A percentile compares a stretch with the other conserved stretches of the same genome.
Evolutionary conservation across 805 yeast species (phyloP).

Genomic region (Yamadazyma akitaensis): DNA sequence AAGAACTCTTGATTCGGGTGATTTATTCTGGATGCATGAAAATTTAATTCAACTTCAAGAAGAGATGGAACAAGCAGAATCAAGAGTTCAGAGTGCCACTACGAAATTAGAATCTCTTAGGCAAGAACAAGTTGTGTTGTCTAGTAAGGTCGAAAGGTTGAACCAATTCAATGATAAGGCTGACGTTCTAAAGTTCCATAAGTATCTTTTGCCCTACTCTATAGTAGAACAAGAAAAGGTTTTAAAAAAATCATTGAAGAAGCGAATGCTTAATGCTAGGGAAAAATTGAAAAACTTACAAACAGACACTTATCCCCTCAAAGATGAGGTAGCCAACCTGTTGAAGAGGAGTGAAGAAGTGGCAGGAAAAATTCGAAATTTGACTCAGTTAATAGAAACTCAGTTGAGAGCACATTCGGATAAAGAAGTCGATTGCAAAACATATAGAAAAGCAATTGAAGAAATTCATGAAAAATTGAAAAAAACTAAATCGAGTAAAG

Average conservation of each 20-base stretch:
- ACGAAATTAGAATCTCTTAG: constrained; percentile 30
- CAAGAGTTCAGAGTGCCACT: constrained; percentile 26
- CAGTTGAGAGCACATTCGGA: background rate
- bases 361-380: background rate
- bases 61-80: constrained; percentile 24
- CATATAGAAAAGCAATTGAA: background rate
- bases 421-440: background rate
- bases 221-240: constrained; percentile 36
- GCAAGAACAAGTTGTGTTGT: constrained; percentile 35
- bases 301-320: constrained; percentile 22
- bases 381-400: background rate
- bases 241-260: constrained; percentile 29
- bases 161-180: constrained; percentile 46
- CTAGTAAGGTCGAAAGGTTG: constrained; percentile 45
- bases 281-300: constrained; percentile 25
- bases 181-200: constrained; percentile 34
- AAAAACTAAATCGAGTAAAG: constrained; percentile 7
- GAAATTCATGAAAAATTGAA: constrained; percentile 2
- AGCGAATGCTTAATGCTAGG: constrained; percentile 35
- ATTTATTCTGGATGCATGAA: constrained; percentile 55
- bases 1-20: constrained; percentile 67
- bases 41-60: constrained; percentile 51
- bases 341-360: background rate
- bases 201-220: constrained; percentile 40
- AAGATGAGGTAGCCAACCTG: background rate